Conservation (phyloP, 305 asterid species). For the Fraxinus ornus region DNA sequence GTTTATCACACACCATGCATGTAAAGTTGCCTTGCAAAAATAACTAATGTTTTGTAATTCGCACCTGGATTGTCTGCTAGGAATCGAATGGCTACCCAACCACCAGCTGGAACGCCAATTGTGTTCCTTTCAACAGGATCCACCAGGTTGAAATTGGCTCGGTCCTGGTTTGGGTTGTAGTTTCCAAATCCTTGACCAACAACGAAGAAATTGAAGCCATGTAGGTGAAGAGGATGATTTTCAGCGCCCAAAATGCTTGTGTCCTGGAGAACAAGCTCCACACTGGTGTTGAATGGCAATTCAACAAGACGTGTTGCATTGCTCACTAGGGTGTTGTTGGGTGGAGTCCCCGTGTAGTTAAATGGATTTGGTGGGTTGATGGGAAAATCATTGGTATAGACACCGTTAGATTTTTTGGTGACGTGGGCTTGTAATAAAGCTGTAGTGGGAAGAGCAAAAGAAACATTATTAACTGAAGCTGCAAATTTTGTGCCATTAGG, state of each 20-base stretch:
- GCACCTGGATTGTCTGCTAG: constrained; percentile 74
- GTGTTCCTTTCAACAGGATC: constrained; percentile 79
- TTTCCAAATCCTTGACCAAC: constrained; percentile 70
- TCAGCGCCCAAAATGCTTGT: constrained; percentile 72
- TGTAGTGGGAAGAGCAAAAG: constrained; percentile 53
- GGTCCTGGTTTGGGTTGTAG: constrained; percentile 51
- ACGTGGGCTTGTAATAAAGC: constrained; percentile 52
- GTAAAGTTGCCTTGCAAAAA: neutral
- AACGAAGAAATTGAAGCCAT: constrained; percentile 67
- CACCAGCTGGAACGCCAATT: constrained; percentile 63
- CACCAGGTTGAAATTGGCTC: constrained; percentile 50
- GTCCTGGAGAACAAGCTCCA: constrained; percentile 62
- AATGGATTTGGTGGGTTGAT: constrained; percentile 43
- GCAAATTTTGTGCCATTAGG: constrained; percentile 66
- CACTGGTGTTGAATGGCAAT: constrained; percentile 57
- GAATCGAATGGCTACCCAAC: constrained; percentile 73
- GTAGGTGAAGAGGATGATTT: constrained; percentile 73
- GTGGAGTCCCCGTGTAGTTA: constrained; percentile 67
- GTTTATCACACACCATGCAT: neutral
- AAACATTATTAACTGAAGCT: constrained; percentile 56
- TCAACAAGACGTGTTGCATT: constrained; percentile 51
- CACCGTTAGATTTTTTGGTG: constrained; percentile 37
- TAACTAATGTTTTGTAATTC: neutral
- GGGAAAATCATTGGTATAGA: constrained; percentile 61
- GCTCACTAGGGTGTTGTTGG: constrained; percentile 57